Conservation (phyloP, 345 rosid genomes). For the Populus ilicifolia region DNA sequence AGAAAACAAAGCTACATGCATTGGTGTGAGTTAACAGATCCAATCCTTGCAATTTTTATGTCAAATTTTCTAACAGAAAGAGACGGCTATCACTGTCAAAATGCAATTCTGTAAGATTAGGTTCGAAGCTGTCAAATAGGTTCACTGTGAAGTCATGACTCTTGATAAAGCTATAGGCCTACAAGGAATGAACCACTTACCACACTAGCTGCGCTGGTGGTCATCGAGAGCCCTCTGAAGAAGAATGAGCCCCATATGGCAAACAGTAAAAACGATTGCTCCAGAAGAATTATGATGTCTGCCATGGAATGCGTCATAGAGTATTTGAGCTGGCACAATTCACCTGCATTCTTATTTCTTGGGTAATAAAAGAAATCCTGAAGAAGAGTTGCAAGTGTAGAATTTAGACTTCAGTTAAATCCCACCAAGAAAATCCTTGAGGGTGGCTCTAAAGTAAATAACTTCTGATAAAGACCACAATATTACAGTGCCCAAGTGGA, state of each 20-base stretch:
- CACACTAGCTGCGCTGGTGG: slow-evolving; percentile 65
- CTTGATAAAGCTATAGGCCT: background rate
- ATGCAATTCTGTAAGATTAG: no score
- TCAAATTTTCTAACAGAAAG: background rate
- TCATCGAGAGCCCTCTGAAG: slow-evolving; percentile 63
- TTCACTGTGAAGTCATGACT: background rate
- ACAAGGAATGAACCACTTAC: slow-evolving; percentile 17
- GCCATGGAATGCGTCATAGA: slow-evolving; percentile 64
- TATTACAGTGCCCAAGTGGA: background rate
- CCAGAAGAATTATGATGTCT: slow-evolving; percentile 50
- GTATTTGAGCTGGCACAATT: slow-evolving; percentile 57
- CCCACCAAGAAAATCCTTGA: background rate
- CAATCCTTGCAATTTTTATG: background rate
- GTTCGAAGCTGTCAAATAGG: background rate
- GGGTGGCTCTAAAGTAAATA: background rate
- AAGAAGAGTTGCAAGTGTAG: background rate
- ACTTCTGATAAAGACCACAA: background rate
- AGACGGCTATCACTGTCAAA: background rate
- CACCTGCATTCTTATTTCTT: slow-evolving; percentile 57
- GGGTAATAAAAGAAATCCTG: slow-evolving; percentile 52
- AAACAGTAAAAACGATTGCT: slow-evolving; percentile 48
- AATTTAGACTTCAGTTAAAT: background rate
- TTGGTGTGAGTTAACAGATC: background rate
- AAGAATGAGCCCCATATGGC: slow-evolving; percentile 64
- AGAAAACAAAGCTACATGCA: background rate